Evolutionary conservation across 768 basidiomycete genomes (phyloP).

Genomic region (Leccinum truebloodii): DNA sequence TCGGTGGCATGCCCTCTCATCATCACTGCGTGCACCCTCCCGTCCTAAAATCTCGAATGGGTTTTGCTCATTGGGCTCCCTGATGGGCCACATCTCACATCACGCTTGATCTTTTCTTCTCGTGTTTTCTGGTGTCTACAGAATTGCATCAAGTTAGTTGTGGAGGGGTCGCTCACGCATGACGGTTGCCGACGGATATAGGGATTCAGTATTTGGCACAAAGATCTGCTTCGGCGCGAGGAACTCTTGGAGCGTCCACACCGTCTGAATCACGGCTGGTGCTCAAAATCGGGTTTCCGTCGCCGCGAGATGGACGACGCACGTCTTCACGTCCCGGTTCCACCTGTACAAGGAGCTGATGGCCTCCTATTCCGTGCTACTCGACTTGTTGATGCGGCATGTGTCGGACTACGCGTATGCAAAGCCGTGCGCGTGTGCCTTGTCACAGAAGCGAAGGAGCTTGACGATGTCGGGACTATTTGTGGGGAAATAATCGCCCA

Average conservation of each 20-base stretch:
- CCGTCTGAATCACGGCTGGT: conserved; percentile 11
- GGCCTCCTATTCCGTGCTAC: conserved; percentile 13
- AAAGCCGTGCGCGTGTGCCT: conserved; percentile 7
- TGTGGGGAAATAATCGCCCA: not conserved
- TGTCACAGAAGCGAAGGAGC: conserved; percentile 8
- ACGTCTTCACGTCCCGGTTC: conserved; percentile 11
- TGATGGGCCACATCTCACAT: conserved; percentile 84
- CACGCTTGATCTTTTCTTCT: conserved; percentile 94
- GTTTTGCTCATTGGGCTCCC: no score
- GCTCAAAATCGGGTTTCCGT: conserved; percentile 8
- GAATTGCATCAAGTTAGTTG: not conserved
- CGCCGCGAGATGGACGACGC: conserved; percentile 14
- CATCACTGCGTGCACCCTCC: not conserved
- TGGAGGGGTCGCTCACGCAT: not conserved
- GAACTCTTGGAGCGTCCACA: conserved; percentile 16
- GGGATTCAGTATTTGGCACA: conserved; percentile 7
- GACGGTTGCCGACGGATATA: not conserved
- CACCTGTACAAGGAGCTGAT: not conserved
- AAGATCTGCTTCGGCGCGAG: conserved; percentile 11
- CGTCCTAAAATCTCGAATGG: no score
- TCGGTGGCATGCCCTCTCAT: not conserved
- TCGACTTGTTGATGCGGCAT: conserved; percentile 15
- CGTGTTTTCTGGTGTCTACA: conserved; percentile 91
- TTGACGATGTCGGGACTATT: conserved; percentile 1
- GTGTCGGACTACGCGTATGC: conserved; percentile 16